Conservation (phyloP, 805 yeast genomes). For the Pichia ethanolica region DNA sequence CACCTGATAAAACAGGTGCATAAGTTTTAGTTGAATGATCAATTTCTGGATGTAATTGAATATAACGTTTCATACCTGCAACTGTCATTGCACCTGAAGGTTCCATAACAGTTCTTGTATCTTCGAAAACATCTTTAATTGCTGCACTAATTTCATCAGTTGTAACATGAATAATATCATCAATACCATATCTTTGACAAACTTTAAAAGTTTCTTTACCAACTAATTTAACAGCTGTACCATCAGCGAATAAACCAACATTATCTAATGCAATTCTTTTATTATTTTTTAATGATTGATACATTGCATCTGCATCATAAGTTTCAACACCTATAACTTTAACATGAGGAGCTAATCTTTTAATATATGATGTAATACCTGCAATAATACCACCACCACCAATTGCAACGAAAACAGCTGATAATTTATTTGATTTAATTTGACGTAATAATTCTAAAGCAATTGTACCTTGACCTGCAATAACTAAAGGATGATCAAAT, state of each 20-base stretch:
- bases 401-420: slow-evolving; percentile 85
- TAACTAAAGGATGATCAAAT: slow-evolving; percentile 93
- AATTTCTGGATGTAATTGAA: slow-evolving; percentile 57
- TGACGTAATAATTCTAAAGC: slow-evolving; percentile 92
- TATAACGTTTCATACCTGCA: slow-evolving; percentile 87
- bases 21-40: slow-evolving; percentile 67
- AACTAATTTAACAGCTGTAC: slow-evolving; percentile 86
- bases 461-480: slow-evolving; percentile 98
- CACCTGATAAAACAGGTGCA: slow-evolving; percentile 87
- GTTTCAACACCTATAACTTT: slow-evolving; percentile 96
- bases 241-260: slow-evolving; percentile 98
- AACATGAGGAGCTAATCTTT: slow-evolving; percentile 95
- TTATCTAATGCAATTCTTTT: slow-evolving; percentile 48
- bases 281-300: slow-evolving; percentile 54
- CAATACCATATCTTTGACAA: slow-evolving; percentile 63
- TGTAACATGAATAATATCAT: slow-evolving; percentile 61
- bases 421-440: slow-evolving; percentile 63
- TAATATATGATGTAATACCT: slow-evolving; percentile 84
- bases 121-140: slow-evolving; percentile 92
- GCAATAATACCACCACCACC: slow-evolving; percentile 98
- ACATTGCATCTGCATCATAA: slow-evolving; percentile 88
- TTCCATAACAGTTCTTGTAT: slow-evolving; percentile 87
- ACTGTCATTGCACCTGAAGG: slow-evolving; percentile 97
- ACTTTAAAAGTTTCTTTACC: slow-evolving; percentile 91
- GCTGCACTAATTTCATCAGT: slow-evolving; percentile 88